These are phyloP conservation scores for Spathaspora girioi DNA, from an alignment of 805 yeast species.

Conservation along the genomic window DNA sequence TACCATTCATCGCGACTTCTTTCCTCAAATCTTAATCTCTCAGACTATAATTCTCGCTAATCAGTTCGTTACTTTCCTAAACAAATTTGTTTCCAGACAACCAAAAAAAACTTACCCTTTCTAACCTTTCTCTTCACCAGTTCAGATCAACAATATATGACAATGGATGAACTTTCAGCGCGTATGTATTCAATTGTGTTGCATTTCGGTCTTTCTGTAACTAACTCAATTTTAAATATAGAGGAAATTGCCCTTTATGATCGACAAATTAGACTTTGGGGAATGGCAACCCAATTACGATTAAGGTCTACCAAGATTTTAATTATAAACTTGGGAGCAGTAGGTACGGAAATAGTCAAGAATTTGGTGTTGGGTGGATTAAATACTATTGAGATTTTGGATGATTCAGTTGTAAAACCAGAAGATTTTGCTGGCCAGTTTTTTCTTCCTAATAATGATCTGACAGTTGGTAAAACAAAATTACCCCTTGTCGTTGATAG, in stretches of 20 bases:
- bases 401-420: slow-evolving; percentile 48
- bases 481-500: slow-evolving; percentile 51
- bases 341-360: slow-evolving; percentile 80
- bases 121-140: neutral
- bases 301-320: slow-evolving; percentile 71
- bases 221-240: slow-evolving; percentile 5
- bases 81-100: neutral
- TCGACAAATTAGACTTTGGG: slow-evolving; percentile 95
- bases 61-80: no score
- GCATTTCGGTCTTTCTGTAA: neutral
- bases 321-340: slow-evolving; percentile 67
- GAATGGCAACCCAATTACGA: slow-evolving; percentile 81
- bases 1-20: no score
- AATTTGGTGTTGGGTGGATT: slow-evolving; percentile 86
- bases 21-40: no score
- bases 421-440: slow-evolving; percentile 74
- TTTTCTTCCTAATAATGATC: slow-evolving; percentile 52
- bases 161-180: slow-evolving; percentile 4
- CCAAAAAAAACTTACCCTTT: neutral
- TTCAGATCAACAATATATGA: neutral
- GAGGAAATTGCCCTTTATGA: slow-evolving; percentile 93
- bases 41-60: no score
- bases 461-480: slow-evolving; percentile 54
- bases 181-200: slow-evolving; percentile 5
- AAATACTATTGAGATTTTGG: slow-evolving; percentile 71